Percentiles rank a stretch among this genome's conserved stretches.
These are phyloP conservation scores for Podaxis pistillaris DNA, from an alignment of 768 basidiomycete genomes.

Conservation along the genomic window DNA sequence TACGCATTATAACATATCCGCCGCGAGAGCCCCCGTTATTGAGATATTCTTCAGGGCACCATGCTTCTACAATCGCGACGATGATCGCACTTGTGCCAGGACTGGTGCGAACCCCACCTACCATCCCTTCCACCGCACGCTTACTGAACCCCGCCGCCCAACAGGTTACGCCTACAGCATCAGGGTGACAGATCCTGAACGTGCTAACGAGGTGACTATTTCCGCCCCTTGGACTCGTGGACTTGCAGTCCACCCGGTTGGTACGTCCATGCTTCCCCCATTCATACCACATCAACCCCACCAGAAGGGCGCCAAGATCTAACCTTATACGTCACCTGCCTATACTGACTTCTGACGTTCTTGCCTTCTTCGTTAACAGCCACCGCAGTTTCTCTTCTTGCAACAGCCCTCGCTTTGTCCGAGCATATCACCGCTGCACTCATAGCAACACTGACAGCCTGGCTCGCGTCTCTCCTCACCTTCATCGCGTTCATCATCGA, in stretches of 20 bases:
- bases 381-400: constrained; percentile 58
- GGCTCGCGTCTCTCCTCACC: constrained; percentile 67
- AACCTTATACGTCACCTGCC: neutral
- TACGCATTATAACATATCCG: constrained; percentile 23
- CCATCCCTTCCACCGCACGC: neutral
- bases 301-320: neutral
- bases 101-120: constrained; percentile 36
- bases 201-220: constrained; percentile 34
- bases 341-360: neutral
- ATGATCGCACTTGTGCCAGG: constrained; percentile 45
- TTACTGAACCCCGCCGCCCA: neutral
- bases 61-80: constrained; percentile 49
- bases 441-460: constrained; percentile 62
- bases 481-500: constrained; percentile 77
- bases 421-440: constrained; percentile 56
- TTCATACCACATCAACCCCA: neutral
- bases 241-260: constrained; percentile 73
- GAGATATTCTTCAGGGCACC: constrained; percentile 45
- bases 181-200: constrained; percentile 30
- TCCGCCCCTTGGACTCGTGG: constrained; percentile 72
- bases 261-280: constrained; percentile 36
- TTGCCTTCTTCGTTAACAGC: constrained; percentile 28
- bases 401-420: constrained; percentile 61
- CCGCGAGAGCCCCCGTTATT: neutral
- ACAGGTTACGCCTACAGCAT: constrained; percentile 59